phyloP scores from a whole-genome alignment of 768 basidiomycete species.

The Pilatotrama ljubarskyi region DNA sequence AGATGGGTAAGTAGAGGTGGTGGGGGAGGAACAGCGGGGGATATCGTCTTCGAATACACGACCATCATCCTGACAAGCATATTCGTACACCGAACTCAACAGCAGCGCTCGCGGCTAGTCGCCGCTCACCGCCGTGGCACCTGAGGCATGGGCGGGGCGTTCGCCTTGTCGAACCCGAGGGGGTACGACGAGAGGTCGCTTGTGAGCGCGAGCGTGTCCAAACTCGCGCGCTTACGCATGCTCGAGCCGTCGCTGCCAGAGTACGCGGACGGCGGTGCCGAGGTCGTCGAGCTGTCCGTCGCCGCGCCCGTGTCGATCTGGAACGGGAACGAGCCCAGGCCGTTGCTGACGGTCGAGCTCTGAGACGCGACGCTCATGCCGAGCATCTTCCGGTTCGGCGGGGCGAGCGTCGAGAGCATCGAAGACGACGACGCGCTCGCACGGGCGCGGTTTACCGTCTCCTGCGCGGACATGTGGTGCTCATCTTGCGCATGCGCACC shows the following conservation, averaged over 20 bases:
- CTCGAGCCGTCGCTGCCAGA: conserved; percentile 33
- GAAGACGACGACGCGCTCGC: conserved; percentile 16
- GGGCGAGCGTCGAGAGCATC: conserved; percentile 28
- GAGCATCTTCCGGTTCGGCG: conserved; percentile 61
- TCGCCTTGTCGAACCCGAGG: conserved; percentile 59
- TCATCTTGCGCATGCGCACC: conserved; percentile 22
- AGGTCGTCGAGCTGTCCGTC: conserved; percentile 33
- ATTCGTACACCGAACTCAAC: conserved; percentile 21
- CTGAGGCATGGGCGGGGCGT: conserved; percentile 21
- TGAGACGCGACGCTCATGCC: conserved; percentile 78
- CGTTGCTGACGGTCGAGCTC: conserved; percentile 74
- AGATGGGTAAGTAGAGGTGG: not conserved
- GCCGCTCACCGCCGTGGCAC: conserved; percentile 12
- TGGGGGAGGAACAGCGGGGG: not conserved
- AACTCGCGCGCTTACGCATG: conserved; percentile 70
- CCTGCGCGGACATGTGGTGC: conserved; percentile 8
- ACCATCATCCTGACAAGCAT: conserved; percentile 14
- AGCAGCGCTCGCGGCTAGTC: not conserved
- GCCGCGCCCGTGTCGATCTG: conserved; percentile 68
- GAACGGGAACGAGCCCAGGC: conserved; percentile 85
- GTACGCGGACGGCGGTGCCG: conserved; percentile 33
- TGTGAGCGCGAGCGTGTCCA: conserved; percentile 83
- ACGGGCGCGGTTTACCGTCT: conserved; percentile 14
- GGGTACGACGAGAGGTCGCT: conserved; percentile 84
- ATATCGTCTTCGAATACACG: conserved; percentile 17